Evolutionary conservation across 2,329 filamentous ascomycete species (phyloP).

Genomic region (Raffaelea albimanens): DNA sequence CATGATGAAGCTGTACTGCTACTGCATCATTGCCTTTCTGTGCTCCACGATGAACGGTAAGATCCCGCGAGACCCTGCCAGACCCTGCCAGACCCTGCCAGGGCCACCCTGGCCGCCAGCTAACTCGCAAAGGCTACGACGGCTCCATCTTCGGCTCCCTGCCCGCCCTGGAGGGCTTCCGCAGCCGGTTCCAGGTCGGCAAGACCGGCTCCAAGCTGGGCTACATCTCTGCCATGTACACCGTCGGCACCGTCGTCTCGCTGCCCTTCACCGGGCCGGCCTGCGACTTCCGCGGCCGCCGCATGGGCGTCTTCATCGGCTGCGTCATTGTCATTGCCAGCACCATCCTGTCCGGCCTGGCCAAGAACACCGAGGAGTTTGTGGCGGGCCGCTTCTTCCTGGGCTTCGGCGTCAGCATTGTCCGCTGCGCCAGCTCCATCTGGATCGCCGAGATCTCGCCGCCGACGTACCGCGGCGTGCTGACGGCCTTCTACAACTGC

Average conservation of each 20-base stretch:
- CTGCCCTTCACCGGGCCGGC: not conserved
- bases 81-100: no score
- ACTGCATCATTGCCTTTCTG: not conserved
- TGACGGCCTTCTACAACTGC: slow-evolving; percentile 13
- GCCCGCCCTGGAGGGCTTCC: not conserved
- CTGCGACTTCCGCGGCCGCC: not conserved
- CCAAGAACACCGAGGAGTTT: slow-evolving; percentile 4
- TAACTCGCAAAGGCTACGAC: not conserved
- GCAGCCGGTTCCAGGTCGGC: not conserved
- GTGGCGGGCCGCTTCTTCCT: slow-evolving; percentile 12
- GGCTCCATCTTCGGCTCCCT: not conserved
- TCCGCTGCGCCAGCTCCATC: slow-evolving; percentile 8
- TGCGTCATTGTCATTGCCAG: not conserved
- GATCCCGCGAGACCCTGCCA: not conserved
- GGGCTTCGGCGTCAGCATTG: slow-evolving; percentile 12
- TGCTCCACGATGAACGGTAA: not conserved
- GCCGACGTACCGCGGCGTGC: slow-evolving; percentile 9
- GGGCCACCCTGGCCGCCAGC: not conserved
- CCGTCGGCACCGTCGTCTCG: not conserved
- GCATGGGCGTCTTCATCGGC: not conserved
- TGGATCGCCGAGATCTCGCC: slow-evolving; percentile 13
- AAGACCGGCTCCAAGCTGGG: not conserved
- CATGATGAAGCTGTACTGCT: not conserved
- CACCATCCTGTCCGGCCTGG: not conserved
- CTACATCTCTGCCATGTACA: not conserved